Evolutionary conservation across 2,329 filamentous ascomycete genomes (phyloP).

Genomic region (Xylaria sp.): DNA sequence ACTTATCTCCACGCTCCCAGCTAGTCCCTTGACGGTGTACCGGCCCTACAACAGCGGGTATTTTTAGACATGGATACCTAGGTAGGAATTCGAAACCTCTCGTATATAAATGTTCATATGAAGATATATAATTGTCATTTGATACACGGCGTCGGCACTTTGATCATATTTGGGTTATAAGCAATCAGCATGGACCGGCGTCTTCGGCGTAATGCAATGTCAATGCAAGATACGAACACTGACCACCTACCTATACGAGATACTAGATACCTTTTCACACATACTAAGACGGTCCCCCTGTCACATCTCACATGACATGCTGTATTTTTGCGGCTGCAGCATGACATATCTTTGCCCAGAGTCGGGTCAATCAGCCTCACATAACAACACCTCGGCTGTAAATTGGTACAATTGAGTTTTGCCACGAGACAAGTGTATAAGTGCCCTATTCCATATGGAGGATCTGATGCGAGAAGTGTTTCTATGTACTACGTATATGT

Average conservation of each 20-base stretch:
- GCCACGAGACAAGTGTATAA: background rate
- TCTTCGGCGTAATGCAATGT: constrained; percentile 32
- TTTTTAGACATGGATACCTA: background rate
- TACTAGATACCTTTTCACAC: background rate
- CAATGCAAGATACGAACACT: constrained; percentile 15
- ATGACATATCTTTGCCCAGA: background rate
- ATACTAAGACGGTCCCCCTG: constrained; percentile 16
- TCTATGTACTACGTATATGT: too few species aligned
- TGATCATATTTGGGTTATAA: background rate
- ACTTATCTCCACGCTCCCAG: background rate
- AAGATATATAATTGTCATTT: background rate
- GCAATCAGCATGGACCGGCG: constrained; percentile 8
- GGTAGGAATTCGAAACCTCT: background rate
- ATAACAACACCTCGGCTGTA: constrained; percentile 10
- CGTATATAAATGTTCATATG: background rate
- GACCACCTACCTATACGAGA: background rate
- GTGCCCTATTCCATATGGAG: constrained; percentile 4
- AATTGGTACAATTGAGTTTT: background rate
- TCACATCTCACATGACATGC: constrained; percentile 28
- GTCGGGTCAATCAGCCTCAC: constrained; percentile 24
- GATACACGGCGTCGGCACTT: background rate
- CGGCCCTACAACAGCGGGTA: background rate
- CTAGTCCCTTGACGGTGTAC: background rate
- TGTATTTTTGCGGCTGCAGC: constrained; percentile 18
- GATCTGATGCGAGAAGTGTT: background rate